Evolutionary conservation across 768 basidiomycete genomes (phyloP).

Genomic region (Fibroporia radiculosa): DNA sequence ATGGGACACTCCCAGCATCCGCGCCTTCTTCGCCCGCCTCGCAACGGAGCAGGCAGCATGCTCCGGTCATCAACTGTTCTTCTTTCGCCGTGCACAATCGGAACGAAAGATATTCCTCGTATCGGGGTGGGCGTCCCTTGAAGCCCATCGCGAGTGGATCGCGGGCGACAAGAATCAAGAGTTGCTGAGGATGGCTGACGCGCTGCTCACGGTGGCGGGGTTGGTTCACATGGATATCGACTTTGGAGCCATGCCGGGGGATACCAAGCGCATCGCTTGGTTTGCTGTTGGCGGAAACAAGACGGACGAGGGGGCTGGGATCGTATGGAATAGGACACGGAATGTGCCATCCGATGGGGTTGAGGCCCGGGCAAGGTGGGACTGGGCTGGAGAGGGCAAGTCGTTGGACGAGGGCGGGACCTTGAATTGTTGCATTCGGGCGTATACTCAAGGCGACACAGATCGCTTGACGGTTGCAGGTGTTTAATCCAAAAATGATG

Average conservation of each 20-base stretch:
- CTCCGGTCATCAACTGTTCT: constrained; percentile 35
- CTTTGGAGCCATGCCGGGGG: constrained; percentile 24
- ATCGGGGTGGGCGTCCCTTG: constrained; percentile 37
- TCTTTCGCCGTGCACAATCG: constrained; percentile 25
- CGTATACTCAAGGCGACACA: not conserved
- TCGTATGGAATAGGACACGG: not conserved
- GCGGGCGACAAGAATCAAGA: constrained; percentile 31
- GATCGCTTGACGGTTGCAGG: no score
- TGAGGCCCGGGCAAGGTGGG: not conserved
- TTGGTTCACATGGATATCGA: constrained; percentile 35
- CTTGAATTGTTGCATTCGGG: not conserved
- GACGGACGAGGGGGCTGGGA: not conserved
- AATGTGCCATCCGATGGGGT: no score
- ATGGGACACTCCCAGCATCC: constrained; percentile 22
- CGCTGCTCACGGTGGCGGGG: constrained; percentile 24
- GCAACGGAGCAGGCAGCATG: constrained; percentile 30
- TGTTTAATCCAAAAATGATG: no score
- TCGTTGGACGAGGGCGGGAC: not conserved
- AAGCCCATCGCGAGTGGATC: constrained; percentile 36
- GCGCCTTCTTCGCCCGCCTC: constrained; percentile 24
- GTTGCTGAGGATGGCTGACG: constrained; percentile 24
- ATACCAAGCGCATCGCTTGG: constrained; percentile 11
- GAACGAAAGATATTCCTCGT: constrained; percentile 28
- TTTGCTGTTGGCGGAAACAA: not conserved
- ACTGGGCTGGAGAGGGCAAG: not conserved